Evolutionary conservation across 2,329 filamentous ascomycete species (phyloP).

Genomic region (Phialophora chinensis): DNA sequence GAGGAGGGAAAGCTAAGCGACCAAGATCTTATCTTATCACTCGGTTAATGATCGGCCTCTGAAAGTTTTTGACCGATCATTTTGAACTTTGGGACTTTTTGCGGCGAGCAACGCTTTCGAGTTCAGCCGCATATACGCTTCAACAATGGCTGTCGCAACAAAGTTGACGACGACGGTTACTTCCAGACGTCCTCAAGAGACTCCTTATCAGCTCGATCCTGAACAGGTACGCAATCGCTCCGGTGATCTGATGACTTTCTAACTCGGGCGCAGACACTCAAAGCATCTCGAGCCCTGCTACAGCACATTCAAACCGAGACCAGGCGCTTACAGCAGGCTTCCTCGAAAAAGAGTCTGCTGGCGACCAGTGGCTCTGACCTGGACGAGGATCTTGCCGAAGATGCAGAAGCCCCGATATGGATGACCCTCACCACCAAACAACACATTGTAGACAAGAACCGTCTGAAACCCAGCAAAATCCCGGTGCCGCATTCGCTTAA

Average conservation of each 20-base stretch:
- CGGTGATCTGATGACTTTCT: not conserved
- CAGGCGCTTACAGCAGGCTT: constrained; percentile 54
- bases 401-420: constrained; percentile 64
- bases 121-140: not conserved
- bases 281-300: constrained; percentile 65
- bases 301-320: constrained; percentile 61
- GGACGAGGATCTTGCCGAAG: constrained; percentile 53
- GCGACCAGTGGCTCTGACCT: constrained; percentile 53
- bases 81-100: not conserved
- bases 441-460: constrained; percentile 73
- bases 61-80: constrained; percentile 4
- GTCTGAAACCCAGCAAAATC: constrained; percentile 84
- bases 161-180: constrained; percentile 17
- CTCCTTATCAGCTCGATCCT: constrained; percentile 56
- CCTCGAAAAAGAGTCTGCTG: constrained; percentile 62
- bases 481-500: constrained; percentile 77
- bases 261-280: constrained; percentile 55
- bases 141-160: constrained; percentile 20
- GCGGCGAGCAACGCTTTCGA: not conserved
- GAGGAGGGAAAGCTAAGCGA: not conserved
- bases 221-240: constrained; percentile 49
- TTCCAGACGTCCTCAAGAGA: constrained; percentile 26
- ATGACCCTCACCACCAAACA: constrained; percentile 69
- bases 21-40: constrained; percentile 8
- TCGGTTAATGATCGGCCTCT: not conserved